Evolutionary conservation across 1,284 basidiomycete species (phyloP).

Genomic region (Ganoderma lingzhi): DNA sequence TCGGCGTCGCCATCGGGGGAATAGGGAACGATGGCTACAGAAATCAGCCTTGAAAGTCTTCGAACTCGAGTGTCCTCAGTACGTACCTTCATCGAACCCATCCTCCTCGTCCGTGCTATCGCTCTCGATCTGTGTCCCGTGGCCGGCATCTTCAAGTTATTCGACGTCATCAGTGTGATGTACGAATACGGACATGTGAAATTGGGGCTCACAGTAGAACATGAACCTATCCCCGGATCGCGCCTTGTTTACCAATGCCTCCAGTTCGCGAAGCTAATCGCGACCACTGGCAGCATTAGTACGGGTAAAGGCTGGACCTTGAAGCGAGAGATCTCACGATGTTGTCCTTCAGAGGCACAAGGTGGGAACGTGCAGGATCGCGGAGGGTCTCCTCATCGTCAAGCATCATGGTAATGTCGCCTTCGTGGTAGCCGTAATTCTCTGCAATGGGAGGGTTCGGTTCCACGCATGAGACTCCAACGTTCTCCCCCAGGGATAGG

Average conservation of each 20-base stretch:
- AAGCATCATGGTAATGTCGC: slow-evolving; percentile 42
- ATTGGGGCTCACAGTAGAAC: slow-evolving; percentile 45
- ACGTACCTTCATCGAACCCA: slow-evolving; percentile 45
- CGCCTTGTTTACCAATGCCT: slow-evolving; percentile 39
- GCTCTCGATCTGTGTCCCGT: slow-evolving; percentile 15
- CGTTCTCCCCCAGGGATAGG: neutral
- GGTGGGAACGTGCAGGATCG: neutral
- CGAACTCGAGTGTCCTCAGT: slow-evolving; percentile 23
- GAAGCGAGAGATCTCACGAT: slow-evolving; percentile 23
- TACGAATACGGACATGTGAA: neutral
- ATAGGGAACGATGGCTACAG: slow-evolving; percentile 9
- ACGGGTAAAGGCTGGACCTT: neutral
- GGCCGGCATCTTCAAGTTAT: slow-evolving; percentile 20
- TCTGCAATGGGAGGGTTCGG: slow-evolving; percentile 26
- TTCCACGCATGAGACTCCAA: neutral
- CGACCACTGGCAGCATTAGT: neutral
- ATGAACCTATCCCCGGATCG: slow-evolving; percentile 47
- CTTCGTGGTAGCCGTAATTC: slow-evolving; percentile 36
- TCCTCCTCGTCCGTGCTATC: slow-evolving; percentile 18
- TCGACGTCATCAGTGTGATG: neutral
- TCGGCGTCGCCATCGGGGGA: slow-evolving; percentile 22
- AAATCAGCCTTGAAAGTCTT: neutral
- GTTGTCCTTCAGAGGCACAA: slow-evolving; percentile 26
- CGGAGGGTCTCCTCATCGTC: slow-evolving; percentile 30
- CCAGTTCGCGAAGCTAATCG: slow-evolving; percentile 44